Percentiles rank a stretch among this genome's conserved stretches.
Evolutionary conservation across 78 protist species (phyloP).

Genomic region (Isochrysis galbana): DNA sequence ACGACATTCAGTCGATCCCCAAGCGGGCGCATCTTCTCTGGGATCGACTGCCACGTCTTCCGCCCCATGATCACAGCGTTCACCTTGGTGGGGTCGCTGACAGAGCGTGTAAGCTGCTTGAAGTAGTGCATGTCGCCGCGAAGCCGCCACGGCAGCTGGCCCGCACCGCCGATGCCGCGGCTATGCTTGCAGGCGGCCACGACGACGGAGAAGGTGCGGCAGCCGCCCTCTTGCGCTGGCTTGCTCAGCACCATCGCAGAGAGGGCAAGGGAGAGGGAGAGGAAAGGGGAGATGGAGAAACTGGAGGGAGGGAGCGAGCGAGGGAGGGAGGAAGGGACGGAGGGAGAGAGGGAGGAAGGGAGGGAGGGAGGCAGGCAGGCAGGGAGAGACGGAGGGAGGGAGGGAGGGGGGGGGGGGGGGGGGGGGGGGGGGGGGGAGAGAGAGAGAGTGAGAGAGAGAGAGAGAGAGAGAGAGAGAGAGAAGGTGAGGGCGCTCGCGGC

Average conservation of each 20-base stretch:
- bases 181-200: slow-evolving; percentile 27
- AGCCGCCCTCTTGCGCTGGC: not conserved
- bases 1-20: slow-evolving; percentile 56
- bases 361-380: too few relatives aligned
- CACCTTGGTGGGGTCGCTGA: not conserved
- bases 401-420: too few relatives aligned
- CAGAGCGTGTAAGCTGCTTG: slow-evolving; percentile 35
- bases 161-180: slow-evolving; percentile 57
- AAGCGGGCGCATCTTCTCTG: slow-evolving; percentile 48
- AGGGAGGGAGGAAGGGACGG: too few relatives aligned
- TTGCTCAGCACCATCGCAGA: not conserved
- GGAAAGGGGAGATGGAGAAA: too few relatives aligned
- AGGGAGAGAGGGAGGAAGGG: too few relatives aligned
- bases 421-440: too few relatives aligned
- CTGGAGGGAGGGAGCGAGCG: too few relatives aligned
- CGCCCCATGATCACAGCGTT: slow-evolving; percentile 69
- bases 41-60: slow-evolving; percentile 69
- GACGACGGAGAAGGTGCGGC: not conserved
- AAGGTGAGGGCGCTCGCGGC: too few relatives aligned
- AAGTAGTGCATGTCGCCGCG: slow-evolving; percentile 58
- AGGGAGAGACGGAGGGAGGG: too few relatives aligned
- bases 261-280: too few relatives aligned
- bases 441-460: too few relatives aligned
- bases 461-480: too few relatives aligned
- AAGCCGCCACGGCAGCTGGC: slow-evolving; percentile 54